phyloP scores from a whole-genome alignment of 2,329 filamentous ascomycete species.

The Trichoderma semiorbis region DNA sequence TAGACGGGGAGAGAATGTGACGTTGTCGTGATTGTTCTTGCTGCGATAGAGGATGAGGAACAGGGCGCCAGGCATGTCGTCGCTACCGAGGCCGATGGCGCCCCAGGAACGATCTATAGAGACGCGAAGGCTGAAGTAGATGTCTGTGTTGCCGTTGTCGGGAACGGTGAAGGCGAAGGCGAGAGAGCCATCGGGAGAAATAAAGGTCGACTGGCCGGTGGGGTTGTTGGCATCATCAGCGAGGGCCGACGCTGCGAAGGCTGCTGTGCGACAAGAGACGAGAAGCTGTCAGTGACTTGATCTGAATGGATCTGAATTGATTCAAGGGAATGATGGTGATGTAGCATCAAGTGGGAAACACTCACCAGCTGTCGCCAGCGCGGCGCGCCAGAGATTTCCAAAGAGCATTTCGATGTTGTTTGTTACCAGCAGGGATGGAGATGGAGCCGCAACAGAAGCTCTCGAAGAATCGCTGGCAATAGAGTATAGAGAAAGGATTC shows the following conservation, averaged over 20 bases:
- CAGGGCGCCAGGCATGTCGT: slow-evolving; percentile 50
- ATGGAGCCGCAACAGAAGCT: neutral
- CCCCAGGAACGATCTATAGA: slow-evolving; percentile 47
- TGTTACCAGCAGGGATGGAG: neutral
- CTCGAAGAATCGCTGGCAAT: neutral
- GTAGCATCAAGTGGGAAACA: neutral
- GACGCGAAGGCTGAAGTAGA: slow-evolving; percentile 54
- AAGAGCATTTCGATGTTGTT: slow-evolving; percentile 28
- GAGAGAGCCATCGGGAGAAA: slow-evolving; percentile 41
- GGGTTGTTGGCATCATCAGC: slow-evolving; percentile 30
- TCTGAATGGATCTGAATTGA: neutral
- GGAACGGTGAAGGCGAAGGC: slow-evolving; percentile 52
- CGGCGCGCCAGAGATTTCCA: slow-evolving; percentile 29
- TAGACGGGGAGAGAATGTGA: slow-evolving; percentile 55
- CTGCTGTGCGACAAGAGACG: slow-evolving; percentile 16
- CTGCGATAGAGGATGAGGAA: slow-evolving; percentile 55
- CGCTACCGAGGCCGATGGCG: slow-evolving; percentile 52
- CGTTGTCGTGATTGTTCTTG: slow-evolving; percentile 41
- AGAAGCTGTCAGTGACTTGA: neutral
- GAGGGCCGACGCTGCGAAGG: slow-evolving; percentile 23
- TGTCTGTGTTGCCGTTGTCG: slow-evolving; percentile 42
- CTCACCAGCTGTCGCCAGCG: slow-evolving; percentile 29
- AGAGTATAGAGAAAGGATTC: neutral
- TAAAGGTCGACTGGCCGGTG: slow-evolving; percentile 41
- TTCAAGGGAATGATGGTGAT: neutral